These are phyloP conservation scores for Colletotrichum scovillei DNA, from an alignment of 2,329 filamentous ascomycete species.

Conservation along the genomic window DNA sequence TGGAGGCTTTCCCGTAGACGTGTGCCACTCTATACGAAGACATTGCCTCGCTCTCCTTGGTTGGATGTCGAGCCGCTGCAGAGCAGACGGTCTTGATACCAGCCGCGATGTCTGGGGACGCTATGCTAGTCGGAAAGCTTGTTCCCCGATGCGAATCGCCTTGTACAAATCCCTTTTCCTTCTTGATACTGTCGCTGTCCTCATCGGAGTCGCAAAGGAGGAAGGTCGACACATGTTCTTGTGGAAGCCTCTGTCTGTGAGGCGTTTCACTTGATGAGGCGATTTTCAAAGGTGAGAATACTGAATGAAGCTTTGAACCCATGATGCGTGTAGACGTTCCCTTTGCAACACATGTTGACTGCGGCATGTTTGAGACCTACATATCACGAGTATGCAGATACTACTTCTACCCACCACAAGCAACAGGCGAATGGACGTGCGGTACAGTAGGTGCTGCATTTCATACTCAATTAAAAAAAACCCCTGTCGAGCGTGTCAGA, in stretches of 20 bases:
- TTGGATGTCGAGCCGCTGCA: not conserved
- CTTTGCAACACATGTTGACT: not conserved
- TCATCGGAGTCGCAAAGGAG: constrained; percentile 5
- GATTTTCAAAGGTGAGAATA: constrained; percentile 2
- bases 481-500: not conserved
- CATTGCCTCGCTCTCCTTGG: not conserved
- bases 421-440: not conserved
- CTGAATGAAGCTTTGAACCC: not conserved
- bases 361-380: not conserved
- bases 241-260: not conserved
- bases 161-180: not conserved
- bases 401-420: not conserved
- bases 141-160: not conserved
- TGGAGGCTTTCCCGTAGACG: not conserved
- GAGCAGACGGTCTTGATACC: constrained; percentile 8
- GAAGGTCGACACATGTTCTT: not conserved
- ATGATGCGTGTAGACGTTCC: not conserved
- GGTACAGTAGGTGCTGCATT: not conserved
- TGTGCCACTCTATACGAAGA: not conserved
- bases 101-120: not conserved
- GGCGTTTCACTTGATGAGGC: not conserved
- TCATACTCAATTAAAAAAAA: too few species aligned
- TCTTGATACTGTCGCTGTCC: not conserved
- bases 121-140: not conserved
- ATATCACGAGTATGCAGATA: not conserved